phyloP scores from a whole-genome alignment of 2,329 filamentous ascomycete genomes.

The Monilinia vaccinii-corymbosi region DNA sequence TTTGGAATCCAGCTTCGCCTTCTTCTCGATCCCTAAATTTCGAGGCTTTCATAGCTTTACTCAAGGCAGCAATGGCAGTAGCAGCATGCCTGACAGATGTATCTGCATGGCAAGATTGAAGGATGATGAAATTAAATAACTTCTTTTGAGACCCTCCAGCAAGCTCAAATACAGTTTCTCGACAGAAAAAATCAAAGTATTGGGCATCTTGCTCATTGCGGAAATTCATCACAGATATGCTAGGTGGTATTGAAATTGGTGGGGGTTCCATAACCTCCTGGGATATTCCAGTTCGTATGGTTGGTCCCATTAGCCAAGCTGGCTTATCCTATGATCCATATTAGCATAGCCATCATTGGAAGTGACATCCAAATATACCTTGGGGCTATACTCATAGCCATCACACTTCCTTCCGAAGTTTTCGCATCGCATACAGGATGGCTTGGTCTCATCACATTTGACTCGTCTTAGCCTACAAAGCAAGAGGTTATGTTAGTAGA shows the following conservation, averaged over 20 bases:
- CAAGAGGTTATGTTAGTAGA: not conserved
- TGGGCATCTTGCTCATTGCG: constrained; percentile 14
- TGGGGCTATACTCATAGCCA: constrained; percentile 9
- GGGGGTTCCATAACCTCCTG: not conserved
- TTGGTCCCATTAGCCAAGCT: constrained; percentile 7
- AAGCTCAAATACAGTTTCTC: constrained; percentile 15
- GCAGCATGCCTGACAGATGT: constrained; percentile 13
- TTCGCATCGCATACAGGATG: constrained; percentile 6
- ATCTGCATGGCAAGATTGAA: constrained; percentile 16
- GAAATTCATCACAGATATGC: constrained; percentile 10
- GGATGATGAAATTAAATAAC: constrained; percentile 16
- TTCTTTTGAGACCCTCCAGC: constrained; percentile 13
- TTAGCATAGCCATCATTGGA: not conserved
- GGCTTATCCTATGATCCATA: constrained; percentile 3
- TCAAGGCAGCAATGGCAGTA: constrained; percentile 17
- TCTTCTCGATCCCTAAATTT: not conserved
- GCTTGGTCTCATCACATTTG: constrained; percentile 12
- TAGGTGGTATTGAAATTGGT: not conserved
- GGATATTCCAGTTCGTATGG: constrained; percentile 8
- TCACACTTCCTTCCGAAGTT: constrained; percentile 11
- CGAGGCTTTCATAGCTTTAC: constrained; percentile 12
- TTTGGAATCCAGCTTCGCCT: not conserved
- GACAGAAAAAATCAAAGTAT: constrained; percentile 20
- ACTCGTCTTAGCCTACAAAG: constrained; percentile 7
- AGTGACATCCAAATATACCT: not conserved